Evolutionary conservation across 805 yeast species (phyloP), one percentile per base, ranked within the genome.

Genomic region (Komagataella populi): DNA sequence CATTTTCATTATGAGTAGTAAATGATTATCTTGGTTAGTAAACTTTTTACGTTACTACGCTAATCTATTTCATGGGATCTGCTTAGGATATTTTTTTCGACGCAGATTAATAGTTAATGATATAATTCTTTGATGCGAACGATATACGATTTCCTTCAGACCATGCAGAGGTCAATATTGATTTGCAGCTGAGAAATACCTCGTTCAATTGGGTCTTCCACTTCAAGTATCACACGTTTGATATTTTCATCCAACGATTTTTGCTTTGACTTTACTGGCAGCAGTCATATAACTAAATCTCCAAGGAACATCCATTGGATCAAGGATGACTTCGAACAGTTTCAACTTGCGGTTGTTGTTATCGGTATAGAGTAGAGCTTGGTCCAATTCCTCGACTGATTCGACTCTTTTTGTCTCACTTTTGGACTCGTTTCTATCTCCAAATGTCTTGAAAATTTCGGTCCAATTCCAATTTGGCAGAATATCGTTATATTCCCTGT

Each of bases 401-500:
- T 60, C 55, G 23, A 78, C 70, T 46, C 56, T 62, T 44, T 60
- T 57, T 46, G 65, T 61, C 46, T 59, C 62, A 50, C 68, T 54
- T 49, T 59, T 58, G 50, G 22, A 18, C 14, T 22, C 46, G 20
- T 22, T 20, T 16, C 12, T 12, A 23, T 50, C 52, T 45, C 52
- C 52, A 30, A 50, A 47, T n/a, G 23, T 46, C 46, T 39, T 23
- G 16, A 50, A 47, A n/a, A 50, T 22, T 12, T 22, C 47, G 6
- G 61, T 59, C 95, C 95, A 89, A 55, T 83, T 72, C 96, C 96
- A 90, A 53, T 73, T 65, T 47, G 84, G 83, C 63, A 83, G 78
- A 54, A 90, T 83, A 59, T 89, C 96, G 63, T 90, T 90, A 65
- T 89, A 90, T 1, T 75, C 66, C 61, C 87, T 78, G 23, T 76